Conservation (phyloP, 148 eudicot genomes). For the Talinum fruticosum region DNA sequence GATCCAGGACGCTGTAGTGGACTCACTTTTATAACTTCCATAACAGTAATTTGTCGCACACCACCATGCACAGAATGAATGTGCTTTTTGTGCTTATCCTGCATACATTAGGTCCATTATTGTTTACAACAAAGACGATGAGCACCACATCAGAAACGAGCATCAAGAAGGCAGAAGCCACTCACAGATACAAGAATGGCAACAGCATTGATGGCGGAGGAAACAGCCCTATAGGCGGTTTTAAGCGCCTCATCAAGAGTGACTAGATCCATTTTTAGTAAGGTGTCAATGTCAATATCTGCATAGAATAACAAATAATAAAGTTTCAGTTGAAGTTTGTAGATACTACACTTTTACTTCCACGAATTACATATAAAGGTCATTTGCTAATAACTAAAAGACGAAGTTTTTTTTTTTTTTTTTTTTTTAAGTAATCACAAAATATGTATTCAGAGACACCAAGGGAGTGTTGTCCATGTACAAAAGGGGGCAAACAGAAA, state of each 20-base stretch:
- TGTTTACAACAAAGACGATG: neutral
- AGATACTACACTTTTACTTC: neutral
- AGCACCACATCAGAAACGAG: conserved; percentile 2
- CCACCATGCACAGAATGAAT: conserved; percentile 37
- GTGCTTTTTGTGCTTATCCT: conserved; percentile 60
- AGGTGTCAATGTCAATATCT: conserved; percentile 80
- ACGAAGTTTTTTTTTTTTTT: too few species aligned
- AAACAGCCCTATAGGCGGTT: conserved; percentile 70
- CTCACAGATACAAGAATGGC: conserved; percentile 75
- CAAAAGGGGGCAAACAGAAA: too few species aligned
- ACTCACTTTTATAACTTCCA: conserved; percentile 57
- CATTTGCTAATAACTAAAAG: too few species aligned
- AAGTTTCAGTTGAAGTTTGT: neutral
- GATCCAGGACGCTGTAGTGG: neutral
- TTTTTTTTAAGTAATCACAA: too few species aligned
- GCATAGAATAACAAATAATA: conserved; percentile 23
- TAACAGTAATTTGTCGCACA: conserved; percentile 42
- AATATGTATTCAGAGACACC: too few species aligned
- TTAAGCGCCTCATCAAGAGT: conserved; percentile 88
- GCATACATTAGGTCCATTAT: conserved; percentile 25
- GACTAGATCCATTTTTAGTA: conserved; percentile 78
- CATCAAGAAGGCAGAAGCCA: conserved; percentile 22
- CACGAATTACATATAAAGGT: neutral
- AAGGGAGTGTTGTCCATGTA: too few species aligned
- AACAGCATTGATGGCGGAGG: conserved; percentile 64